A percentile compares a stretch with the other conserved stretches of the same genome.
Evolutionary conservation across 331 rosid genomes (phyloP).

Genomic region (Acacia pycnantha): DNA sequence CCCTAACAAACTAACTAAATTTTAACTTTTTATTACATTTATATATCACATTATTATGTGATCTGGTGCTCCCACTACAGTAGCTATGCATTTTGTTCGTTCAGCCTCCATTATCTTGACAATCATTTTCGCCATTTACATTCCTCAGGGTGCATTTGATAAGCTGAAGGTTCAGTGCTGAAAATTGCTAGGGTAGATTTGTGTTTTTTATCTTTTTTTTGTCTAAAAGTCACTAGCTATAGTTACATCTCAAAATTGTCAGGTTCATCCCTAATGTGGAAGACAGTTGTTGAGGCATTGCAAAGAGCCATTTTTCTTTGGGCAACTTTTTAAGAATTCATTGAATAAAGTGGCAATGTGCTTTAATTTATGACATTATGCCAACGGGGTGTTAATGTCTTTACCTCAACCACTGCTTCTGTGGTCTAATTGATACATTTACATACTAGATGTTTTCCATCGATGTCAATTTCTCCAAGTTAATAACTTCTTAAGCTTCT

Average conservation of each 20-base stretch:
- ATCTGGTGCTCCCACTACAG: neutral
- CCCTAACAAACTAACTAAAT: too few species aligned
- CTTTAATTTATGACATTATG: neutral
- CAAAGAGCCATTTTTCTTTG: neutral
- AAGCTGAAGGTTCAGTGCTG: neutral
- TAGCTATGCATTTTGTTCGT: neutral
- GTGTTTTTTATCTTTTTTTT: neutral
- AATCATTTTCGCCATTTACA: neutral
- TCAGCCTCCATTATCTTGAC: neutral
- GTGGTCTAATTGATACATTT: neutral
- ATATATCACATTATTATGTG: neutral
- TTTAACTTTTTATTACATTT: too few species aligned
- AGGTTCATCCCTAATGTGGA: neutral
- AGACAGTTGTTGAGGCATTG: neutral
- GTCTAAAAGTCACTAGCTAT: neutral
- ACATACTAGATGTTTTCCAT: neutral
- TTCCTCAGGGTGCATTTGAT: neutral
- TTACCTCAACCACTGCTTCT: constrained; percentile 1
- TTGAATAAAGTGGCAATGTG: neutral
- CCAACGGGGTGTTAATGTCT: neutral
- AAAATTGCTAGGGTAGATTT: neutral
- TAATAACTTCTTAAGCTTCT: constrained; percentile 6
- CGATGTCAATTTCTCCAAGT: neutral
- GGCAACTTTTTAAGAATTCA: neutral
- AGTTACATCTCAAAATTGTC: neutral